Evolutionary conservation across 768 basidiomycete genomes (phyloP), one percentile per base, ranked within the genome.

Genomic region (Agrocybe pediades): DNA sequence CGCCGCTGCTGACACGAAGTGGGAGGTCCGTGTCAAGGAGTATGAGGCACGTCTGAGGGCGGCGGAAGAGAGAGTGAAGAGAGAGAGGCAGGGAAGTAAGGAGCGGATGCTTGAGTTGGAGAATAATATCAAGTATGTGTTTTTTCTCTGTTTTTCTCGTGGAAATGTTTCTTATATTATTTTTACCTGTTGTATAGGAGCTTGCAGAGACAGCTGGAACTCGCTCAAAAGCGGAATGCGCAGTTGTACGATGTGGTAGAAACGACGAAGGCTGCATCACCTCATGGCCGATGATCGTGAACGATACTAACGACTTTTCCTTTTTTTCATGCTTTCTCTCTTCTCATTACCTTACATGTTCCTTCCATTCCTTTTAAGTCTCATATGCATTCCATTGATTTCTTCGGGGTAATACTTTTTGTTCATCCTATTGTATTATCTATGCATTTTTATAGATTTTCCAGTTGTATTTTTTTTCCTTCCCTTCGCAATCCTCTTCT

Each of bases 11-110:
- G 95, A 97, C 60, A 75, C 73, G 48, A 96, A 95, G 69, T 98
- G 95, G 94, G 95, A 95, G 63, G 92, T 88, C 0, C 78, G 95
- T n/a, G 91, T 98, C 41, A 88, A 87, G 69, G 95, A 98, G 70
- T 95, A 95, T 62, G 93, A 97, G 71, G 67, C 82, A 13, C 74
- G 90, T 16, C 65, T 95, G 57, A 87, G 86, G 68, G 84, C 86
- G 0, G 92, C 92, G 0, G 92, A 94, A 63, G 95, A 98, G 76
- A 87, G 86, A 66, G 85, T 93, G 59, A 98, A 98, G 79, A 79
- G 92, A 50, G 95, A 96, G 75, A 77, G 91, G 55, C 95, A 98
- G 63, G 97, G 96, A 3, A 83, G 87, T 41, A 99, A 98, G 72
- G 96, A 98, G 71, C 74, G 91, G 19, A 74, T 89, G 1, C 61